A percentile compares a stretch with the other conserved stretches of the same genome.
phyloP scores from a whole-genome alignment of 139 green algal species.

The Chlorella sorokiniana region DNA sequence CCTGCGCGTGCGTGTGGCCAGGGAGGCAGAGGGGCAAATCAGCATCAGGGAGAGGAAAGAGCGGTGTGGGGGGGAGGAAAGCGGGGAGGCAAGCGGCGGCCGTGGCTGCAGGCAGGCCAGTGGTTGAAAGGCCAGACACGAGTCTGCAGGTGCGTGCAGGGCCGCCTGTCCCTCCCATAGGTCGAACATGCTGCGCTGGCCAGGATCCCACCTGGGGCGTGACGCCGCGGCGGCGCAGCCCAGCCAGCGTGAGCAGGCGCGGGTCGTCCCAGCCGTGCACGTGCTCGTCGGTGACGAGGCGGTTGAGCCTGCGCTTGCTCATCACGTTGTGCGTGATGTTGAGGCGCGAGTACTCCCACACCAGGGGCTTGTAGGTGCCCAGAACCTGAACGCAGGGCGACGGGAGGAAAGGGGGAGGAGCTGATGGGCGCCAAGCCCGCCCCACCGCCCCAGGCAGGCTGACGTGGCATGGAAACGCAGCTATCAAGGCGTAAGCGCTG shows the following conservation, averaged over 20 bases:
- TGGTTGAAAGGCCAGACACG: too few species aligned
- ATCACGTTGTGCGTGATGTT: constrained; percentile 98
- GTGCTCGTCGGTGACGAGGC: constrained; percentile 76
- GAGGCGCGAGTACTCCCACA: constrained; percentile 97
- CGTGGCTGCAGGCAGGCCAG: too few species aligned
- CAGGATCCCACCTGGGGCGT: constrained; percentile 49
- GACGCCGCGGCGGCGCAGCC: constrained; percentile 89
- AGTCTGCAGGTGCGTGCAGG: too few species aligned
- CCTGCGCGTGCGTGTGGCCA: too few species aligned
- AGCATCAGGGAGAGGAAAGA: not conserved
- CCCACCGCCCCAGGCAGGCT: not conserved
- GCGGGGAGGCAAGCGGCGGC: too few species aligned
- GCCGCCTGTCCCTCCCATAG: too few species aligned
- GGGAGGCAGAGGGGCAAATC: not conserved
- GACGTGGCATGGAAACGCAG: too few species aligned
- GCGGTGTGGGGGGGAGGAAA: too few species aligned
- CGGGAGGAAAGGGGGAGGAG: not conserved
- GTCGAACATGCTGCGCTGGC: not conserved
- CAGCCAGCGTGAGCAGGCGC: constrained; percentile 90
- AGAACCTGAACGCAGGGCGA: constrained; percentile 65
- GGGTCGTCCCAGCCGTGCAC: constrained; percentile 98
- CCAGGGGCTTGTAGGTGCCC: constrained; percentile 94
- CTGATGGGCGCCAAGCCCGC: not conserved
- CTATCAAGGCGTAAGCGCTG: too few species aligned
- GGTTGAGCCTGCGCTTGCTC: constrained; percentile 97